A percentile compares a stretch with the other conserved stretches of the same genome.
phyloP scores from a whole-genome alignment of 805 yeast species.

The Ogataea polymorpha region DNA sequence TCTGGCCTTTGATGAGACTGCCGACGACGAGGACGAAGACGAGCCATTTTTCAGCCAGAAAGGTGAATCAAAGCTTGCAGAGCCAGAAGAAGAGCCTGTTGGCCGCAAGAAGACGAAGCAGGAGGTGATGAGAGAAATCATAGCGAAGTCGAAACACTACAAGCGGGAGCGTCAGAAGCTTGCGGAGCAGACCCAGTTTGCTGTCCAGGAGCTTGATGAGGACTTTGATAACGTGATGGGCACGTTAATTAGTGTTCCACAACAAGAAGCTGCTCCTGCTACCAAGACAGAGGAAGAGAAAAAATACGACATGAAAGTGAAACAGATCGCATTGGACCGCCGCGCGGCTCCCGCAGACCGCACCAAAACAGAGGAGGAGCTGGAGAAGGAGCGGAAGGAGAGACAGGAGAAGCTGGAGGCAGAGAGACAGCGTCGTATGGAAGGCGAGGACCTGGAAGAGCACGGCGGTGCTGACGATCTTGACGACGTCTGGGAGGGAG shows the following conservation, averaged over 20 bases:
- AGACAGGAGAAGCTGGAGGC: conserved; percentile 60
- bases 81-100: conserved; percentile 30
- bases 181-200: conserved; percentile 56
- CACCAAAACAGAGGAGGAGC: conserved; percentile 74
- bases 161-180: conserved; percentile 71
- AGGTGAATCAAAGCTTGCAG: conserved; percentile 31
- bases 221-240: conserved; percentile 67
- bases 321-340: conserved; percentile 64
- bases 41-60: conserved; percentile 35
- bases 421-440: conserved; percentile 71
- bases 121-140: conserved; percentile 82
- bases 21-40: conserved; percentile 19
- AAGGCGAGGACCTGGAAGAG: conserved; percentile 45
- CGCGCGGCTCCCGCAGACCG: conserved; percentile 80
- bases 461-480: conserved; percentile 62
- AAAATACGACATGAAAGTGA: conserved; percentile 64
- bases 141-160: conserved; percentile 76
- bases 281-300: conserved; percentile 42
- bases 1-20: conserved; percentile 50
- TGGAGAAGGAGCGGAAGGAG: conserved; percentile 57
- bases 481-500: conserved; percentile 65
- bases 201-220: conserved; percentile 67
- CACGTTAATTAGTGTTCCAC: conserved; percentile 28
- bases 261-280: conserved; percentile 25
- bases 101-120: conserved; percentile 73